Base-by-base conservation (phyloP, 495 filamentous ascomycete genomes). In the Neurospora terricola region DNA sequence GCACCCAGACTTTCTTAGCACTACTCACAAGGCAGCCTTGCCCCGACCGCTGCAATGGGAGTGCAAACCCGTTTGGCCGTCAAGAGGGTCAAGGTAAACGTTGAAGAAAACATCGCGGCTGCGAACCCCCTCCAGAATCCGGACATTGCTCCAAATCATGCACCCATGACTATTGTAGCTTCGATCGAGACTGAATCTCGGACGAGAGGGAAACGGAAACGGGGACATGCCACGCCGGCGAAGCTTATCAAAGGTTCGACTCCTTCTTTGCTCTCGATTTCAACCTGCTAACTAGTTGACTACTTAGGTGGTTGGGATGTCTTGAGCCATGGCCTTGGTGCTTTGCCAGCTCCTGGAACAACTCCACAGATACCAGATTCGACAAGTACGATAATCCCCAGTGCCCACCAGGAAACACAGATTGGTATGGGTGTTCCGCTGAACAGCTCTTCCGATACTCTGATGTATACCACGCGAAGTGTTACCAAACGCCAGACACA, bases 301-400 rank as follows among this genome's bases (percentile, higher is more conserved):
- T 8, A 8, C 14, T 34, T 66, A 66, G 54, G 27, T 62, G 6
- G 23, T 62, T 2, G 12, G 11, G 7, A 66, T 16, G 74, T 76
- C 16, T 73, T 86, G 14, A 82, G 81, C 3, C 85, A 85, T 76
- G 80, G 80, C 16, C 79, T 86, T 78, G 84, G 84, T 1, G 27
- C 71, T 71, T 18, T 34, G 54, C 27, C 12, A 66, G 18, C 14
- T 1, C 30, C 54, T 34, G 23, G 5, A 9, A 66, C 14, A 66
- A 66, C 27, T 30, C 27, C 27, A 34, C 14, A 62, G 27, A 1
- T 6, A 10, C 5, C 30, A 27, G 2, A 66, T 66, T 36, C 12
- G 34, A 34, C 34, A 34, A 34, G 34, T 34, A 34, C 34, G 34
- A 34, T 34, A 34, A 34, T 34, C 34, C 4, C 34, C 34, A 34